phyloP scores from a whole-genome alignment of 192 early-diverging fungal genomes.

The Coemansia sp. region DNA sequence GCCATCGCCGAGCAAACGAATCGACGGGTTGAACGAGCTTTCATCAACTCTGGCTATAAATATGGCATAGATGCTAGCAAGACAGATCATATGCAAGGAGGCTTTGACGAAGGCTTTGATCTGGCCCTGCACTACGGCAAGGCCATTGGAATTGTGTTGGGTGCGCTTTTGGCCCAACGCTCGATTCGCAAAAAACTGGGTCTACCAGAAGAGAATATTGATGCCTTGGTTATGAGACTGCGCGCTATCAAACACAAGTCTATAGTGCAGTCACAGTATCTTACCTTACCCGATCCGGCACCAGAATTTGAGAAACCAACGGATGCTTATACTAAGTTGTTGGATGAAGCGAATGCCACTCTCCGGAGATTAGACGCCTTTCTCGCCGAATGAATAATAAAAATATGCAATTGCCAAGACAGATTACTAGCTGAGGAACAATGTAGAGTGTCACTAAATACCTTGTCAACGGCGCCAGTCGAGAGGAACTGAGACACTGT shows the following conservation, averaged over 20 bases:
- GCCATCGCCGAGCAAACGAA: constrained; percentile 16
- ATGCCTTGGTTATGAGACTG: constrained; percentile 25
- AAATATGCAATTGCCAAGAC: no score
- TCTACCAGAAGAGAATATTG: constrained; percentile 14
- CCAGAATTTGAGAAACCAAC: background rate
- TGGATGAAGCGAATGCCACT: background rate
- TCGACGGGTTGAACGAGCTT: constrained; percentile 22
- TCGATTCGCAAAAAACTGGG: constrained; percentile 17
- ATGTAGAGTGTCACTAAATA: background rate
- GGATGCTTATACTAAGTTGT: background rate
- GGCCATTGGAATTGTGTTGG: constrained; percentile 21
- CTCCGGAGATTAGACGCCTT: background rate
- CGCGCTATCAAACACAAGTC: constrained; percentile 28
- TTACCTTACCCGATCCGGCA: background rate
- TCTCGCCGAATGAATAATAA: background rate
- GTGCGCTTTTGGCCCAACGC: constrained; percentile 28
- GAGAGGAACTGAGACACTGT: background rate
- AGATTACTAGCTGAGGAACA: no score
- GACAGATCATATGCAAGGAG: constrained; percentile 28
- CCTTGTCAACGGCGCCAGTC: background rate
- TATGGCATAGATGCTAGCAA: constrained; percentile 44
- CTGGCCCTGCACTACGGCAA: constrained; percentile 19
- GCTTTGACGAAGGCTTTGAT: constrained; percentile 28
- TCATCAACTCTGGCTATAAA: constrained; percentile 34
- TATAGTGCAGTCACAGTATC: background rate